phyloP scores from a whole-genome alignment of 2,329 filamentous ascomycete genomes.

The Coniochaeta sp. region DNA sequence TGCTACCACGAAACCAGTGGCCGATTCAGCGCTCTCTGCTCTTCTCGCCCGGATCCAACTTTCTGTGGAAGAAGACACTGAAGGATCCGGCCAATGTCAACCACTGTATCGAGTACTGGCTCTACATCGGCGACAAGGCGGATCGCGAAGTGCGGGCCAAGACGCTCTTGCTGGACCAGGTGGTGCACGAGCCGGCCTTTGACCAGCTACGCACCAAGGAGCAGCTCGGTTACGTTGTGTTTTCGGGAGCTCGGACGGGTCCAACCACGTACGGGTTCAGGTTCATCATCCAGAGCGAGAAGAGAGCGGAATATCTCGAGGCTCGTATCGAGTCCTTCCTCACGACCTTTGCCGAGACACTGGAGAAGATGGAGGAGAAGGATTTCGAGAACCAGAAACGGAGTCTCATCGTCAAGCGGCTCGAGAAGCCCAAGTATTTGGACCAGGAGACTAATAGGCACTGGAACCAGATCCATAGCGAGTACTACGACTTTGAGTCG shows the following conservation, averaged over 20 bases:
- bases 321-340: conserved; percentile 83
- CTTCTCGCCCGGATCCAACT: conserved; percentile 74
- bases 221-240: conserved; percentile 94
- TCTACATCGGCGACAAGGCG: conserved; percentile 61
- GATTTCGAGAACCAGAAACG: conserved; percentile 90
- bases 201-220: conserved; percentile 95
- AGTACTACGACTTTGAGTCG: conserved; percentile 85
- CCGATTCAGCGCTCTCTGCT: conserved; percentile 69
- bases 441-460: conserved; percentile 75
- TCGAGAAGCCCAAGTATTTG: conserved; percentile 91
- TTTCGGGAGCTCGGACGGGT: conserved; percentile 66
- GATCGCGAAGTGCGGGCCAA: conserved; percentile 68
- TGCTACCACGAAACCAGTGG: conserved; percentile 72
- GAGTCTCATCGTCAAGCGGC: conserved; percentile 75
- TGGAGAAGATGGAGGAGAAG: conserved; percentile 69
- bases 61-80: conserved; percentile 70
- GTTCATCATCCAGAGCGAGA: conserved; percentile 90
- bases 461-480: conserved; percentile 77
- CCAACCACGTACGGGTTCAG: conserved; percentile 79
- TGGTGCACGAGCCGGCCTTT: conserved; percentile 88
- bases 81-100: conserved; percentile 87
- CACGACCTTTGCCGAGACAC: conserved; percentile 52
- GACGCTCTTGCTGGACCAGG: conserved; percentile 75
- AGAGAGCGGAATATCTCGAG: conserved; percentile 75
- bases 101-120: conserved; percentile 73